Conservation (phyloP, 1,284 basidiomycete species). For the Mycena sp. region DNA sequence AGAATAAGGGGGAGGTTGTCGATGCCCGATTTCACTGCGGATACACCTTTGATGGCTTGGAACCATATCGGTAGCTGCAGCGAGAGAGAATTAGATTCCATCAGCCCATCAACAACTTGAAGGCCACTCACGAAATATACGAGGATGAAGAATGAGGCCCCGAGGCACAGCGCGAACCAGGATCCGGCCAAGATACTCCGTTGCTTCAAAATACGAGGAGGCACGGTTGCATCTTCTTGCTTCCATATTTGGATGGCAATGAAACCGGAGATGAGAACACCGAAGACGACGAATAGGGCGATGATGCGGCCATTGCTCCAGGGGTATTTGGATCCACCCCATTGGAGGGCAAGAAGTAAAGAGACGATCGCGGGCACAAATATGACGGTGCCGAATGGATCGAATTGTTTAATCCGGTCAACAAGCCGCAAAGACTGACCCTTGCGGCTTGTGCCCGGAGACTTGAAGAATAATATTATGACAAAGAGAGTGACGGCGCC, state of each 20-base stretch:
- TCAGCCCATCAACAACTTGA: no score
- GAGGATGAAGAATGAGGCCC: background rate
- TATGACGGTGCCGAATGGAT: background rate
- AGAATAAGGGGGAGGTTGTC: constrained; percentile 5
- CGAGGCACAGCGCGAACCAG: background rate
- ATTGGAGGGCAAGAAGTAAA: constrained; percentile 17
- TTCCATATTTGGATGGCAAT: constrained; percentile 4
- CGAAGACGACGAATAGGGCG: constrained; percentile 6
- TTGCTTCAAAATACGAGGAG: background rate
- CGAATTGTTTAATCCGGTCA: background rate
- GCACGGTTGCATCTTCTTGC: background rate
- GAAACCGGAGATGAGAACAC: constrained; percentile 12
- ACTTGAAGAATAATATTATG: no score
- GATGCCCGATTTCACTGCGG: background rate
- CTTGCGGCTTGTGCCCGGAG: no score
- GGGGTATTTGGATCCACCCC: constrained; percentile 16
- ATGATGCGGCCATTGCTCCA: constrained; percentile 17
- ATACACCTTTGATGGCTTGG: constrained; percentile 10
- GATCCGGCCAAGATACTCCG: background rate
- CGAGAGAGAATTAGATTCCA: background rate
- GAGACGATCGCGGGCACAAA: background rate
- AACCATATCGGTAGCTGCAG: background rate
- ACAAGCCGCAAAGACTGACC: no score
- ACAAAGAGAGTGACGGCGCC: no score
- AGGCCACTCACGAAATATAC: background rate